Conservation (phyloP, 2,329 filamentous ascomycete genomes). For the Ophiostoma novo-ulmi region DNA sequence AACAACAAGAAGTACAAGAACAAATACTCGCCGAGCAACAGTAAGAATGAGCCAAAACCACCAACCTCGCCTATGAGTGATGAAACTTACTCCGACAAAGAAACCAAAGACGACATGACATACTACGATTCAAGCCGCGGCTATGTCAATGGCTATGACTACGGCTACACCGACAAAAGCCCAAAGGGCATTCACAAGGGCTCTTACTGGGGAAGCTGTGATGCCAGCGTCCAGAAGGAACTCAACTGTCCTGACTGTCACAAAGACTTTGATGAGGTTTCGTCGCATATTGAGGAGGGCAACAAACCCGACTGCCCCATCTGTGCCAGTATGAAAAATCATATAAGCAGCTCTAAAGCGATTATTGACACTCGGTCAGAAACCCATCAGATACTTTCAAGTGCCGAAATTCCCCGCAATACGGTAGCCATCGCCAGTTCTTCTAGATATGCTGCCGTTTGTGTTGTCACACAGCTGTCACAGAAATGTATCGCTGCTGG, state of each 20-base stretch:
- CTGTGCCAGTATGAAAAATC: neutral
- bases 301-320: neutral
- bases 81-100: neutral
- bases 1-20: neutral
- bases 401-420: neutral
- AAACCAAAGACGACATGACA: neutral
- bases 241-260: neutral
- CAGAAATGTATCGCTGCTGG: conserved; percentile 9
- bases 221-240: neutral
- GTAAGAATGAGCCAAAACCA: neutral
- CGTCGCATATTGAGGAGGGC: neutral
- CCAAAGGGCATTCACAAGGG: neutral
- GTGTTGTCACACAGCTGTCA: conserved; percentile 8
- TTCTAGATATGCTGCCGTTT: neutral
- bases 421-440: neutral
- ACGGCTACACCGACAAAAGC: neutral
- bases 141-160: neutral
- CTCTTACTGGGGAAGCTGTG: neutral
- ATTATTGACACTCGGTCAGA: neutral
- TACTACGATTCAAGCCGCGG: too few species aligned
- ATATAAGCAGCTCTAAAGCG: neutral
- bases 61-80: neutral
- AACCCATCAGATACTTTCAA: neutral
- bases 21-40: neutral
- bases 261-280: neutral